phyloP scores from a whole-genome alignment of 352 stramenopile species.

The Globisporangium echinulatum region DNA sequence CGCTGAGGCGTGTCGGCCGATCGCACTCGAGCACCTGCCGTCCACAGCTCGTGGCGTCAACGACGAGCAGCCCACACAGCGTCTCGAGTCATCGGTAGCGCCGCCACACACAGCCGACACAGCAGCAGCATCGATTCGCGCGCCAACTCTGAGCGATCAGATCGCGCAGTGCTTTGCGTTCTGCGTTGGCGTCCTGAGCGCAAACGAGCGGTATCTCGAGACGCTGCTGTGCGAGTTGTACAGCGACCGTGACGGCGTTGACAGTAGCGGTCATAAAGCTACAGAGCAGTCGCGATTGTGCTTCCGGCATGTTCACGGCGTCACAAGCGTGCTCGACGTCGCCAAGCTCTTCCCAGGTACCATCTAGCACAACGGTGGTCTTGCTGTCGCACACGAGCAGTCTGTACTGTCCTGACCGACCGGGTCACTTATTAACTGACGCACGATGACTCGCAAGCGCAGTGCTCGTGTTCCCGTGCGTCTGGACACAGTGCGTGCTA shows the following conservation, averaged over 20 bases:
- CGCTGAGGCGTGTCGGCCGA: constrained; percentile 10
- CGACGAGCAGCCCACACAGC: no score
- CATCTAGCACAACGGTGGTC: not conserved
- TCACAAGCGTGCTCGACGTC: constrained; percentile 30
- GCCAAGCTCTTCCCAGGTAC: constrained; percentile 51
- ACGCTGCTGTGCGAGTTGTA: constrained; percentile 22
- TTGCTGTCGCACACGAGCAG: not conserved
- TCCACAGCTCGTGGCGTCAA: not conserved
- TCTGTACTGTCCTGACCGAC: no score
- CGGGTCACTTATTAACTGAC: no score
- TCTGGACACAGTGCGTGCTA: constrained; percentile 52
- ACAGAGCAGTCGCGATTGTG: not conserved
- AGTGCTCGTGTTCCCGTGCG: constrained; percentile 60
- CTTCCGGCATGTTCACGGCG: constrained; percentile 24
- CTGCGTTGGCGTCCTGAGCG: constrained; percentile 29
- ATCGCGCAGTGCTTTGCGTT: constrained; percentile 39
- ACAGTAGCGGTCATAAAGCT: not conserved
- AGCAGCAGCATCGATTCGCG: not conserved
- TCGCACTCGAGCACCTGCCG: not conserved
- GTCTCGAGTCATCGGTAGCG: no score
- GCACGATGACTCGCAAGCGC: not conserved
- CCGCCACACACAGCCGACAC: not conserved
- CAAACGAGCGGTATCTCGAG: constrained; percentile 17
- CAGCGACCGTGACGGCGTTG: not conserved
- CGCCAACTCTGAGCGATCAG: constrained; percentile 14